Percentiles rank a stretch among this genome's conserved stretches.
Evolutionary conservation across 2,329 filamentous ascomycete species (phyloP).

Genomic region (Conoideocrella luteorostrata): DNA sequence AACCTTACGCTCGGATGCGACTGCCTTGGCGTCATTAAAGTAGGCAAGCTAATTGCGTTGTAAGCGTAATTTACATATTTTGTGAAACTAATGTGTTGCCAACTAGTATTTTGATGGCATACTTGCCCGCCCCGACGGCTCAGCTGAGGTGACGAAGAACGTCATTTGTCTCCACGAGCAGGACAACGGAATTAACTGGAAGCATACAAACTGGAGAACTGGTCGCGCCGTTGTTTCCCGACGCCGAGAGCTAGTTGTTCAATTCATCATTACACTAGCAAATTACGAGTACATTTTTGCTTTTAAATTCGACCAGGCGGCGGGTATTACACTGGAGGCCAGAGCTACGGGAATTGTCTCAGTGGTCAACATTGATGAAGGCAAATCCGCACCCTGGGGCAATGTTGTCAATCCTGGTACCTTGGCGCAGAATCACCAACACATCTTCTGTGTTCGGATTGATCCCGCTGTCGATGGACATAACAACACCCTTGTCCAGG

Average conservation of each 20-base stretch:
- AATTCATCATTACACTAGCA: slow-evolving; percentile 61
- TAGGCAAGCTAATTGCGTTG: no score
- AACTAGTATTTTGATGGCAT: slow-evolving; percentile 59
- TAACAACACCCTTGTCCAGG: slow-evolving; percentile 42
- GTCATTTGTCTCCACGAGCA: slow-evolving; percentile 65
- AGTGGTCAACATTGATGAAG: slow-evolving; percentile 52
- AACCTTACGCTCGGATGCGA: slow-evolving; percentile 64
- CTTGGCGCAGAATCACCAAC: slow-evolving; percentile 64
- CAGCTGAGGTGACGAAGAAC: slow-evolving; percentile 44
- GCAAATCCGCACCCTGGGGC: slow-evolving; percentile 46
- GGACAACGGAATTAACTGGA: slow-evolving; percentile 65
- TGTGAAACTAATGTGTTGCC: no score
- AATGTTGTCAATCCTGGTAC: slow-evolving; percentile 59
- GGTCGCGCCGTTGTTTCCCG: slow-evolving; percentile 53
- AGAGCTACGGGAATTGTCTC: slow-evolving; percentile 61
- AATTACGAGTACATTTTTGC: slow-evolving; percentile 62
- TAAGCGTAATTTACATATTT: no score
- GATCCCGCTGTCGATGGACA: slow-evolving; percentile 55
- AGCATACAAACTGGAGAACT: slow-evolving; percentile 65
- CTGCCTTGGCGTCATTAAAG: slow-evolving; percentile 62
- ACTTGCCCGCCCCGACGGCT: slow-evolving; percentile 46
- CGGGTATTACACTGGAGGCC: slow-evolving; percentile 54
- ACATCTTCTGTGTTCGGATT: slow-evolving; percentile 59
- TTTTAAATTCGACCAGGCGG: slow-evolving; percentile 54
- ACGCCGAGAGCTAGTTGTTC: slow-evolving; percentile 56